Evolutionary conservation across 1,284 basidiomycete genomes (phyloP).

Genomic region (Ustilago nuda): DNA sequence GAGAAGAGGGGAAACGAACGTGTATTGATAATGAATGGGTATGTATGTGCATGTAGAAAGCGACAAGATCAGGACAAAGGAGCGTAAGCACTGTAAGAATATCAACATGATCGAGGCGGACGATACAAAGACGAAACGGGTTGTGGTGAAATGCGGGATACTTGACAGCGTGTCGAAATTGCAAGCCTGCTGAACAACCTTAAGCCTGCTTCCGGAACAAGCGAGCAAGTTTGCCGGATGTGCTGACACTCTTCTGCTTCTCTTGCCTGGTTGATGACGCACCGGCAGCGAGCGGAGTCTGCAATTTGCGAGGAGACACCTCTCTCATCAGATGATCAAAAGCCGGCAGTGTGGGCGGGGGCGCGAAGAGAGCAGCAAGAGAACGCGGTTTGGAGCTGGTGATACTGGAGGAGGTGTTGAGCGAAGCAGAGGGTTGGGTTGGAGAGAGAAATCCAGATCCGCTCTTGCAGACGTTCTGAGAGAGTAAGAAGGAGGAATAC

Average conservation of each 20-base stretch:
- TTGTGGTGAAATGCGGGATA: background rate
- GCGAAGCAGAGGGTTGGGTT: background rate
- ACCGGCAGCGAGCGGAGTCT: constrained; percentile 6
- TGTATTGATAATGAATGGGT: constrained; percentile 5
- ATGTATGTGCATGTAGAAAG: background rate
- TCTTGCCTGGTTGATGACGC: background rate
- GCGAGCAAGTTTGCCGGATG: constrained; percentile 13
- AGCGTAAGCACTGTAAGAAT: background rate
- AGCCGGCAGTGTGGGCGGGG: background rate
- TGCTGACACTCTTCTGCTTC: constrained; percentile 15
- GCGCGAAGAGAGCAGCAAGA: constrained; percentile 27
- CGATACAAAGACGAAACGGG: background rate
- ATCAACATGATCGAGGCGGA: background rate
- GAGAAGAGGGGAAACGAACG: background rate
- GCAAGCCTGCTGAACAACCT: background rate
- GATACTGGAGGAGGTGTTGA: background rate
- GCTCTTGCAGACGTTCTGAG: constrained; percentile 26
- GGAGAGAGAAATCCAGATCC: constrained; percentile 37
- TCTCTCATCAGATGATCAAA: constrained; percentile 15
- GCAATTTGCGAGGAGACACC: background rate
- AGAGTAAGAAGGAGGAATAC: constrained; percentile 41
- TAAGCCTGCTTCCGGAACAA: constrained; percentile 26
- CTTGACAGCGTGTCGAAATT: background rate
- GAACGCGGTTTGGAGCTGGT: constrained; percentile 20
- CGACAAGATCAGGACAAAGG: background rate